phyloP scores from a whole-genome alignment of 441 rosid species.

The Pelargonium exstipulatum region DNA sequence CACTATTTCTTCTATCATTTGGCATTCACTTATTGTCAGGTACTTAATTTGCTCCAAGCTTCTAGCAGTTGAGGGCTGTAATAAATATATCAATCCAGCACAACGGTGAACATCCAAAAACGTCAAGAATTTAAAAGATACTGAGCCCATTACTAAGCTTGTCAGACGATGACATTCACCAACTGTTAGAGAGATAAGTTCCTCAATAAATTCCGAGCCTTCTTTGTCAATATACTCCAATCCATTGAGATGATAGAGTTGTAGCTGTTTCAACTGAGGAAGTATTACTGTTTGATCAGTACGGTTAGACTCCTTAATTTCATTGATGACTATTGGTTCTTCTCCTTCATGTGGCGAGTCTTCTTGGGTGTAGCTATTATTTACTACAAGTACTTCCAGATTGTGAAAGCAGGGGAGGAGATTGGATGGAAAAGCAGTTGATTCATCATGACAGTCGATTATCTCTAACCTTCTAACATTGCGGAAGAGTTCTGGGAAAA shows the following conservation, averaged over 20 bases:
- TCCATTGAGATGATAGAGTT: neutral
- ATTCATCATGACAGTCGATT: neutral
- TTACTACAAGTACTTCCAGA: neutral
- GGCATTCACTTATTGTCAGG: slow-evolving; percentile 22
- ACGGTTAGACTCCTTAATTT: neutral
- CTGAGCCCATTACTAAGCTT: slow-evolving; percentile 10
- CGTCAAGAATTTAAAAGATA: slow-evolving; percentile 20
- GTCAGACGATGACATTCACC: slow-evolving; percentile 16
- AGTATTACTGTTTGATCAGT: neutral
- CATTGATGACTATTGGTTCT: neutral
- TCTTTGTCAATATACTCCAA: neutral
- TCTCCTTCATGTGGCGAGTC: neutral
- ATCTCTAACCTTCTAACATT: neutral
- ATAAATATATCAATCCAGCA: slow-evolving; percentile 15
- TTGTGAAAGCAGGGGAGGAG: neutral
- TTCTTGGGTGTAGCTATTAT: neutral
- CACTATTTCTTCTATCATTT: slow-evolving; percentile 19
- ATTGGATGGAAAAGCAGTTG: neutral
- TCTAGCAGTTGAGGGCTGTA: slow-evolving; percentile 28
- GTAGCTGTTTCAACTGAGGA: neutral
- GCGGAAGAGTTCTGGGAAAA: neutral
- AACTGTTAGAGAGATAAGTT: neutral
- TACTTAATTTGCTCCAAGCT: slow-evolving; percentile 19
- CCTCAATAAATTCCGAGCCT: neutral
- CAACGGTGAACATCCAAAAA: slow-evolving; percentile 25